These are phyloP conservation scores for Tremella mesenterica DNA, from an alignment of 768 basidiomycete species.

Conservation along the genomic window DNA sequence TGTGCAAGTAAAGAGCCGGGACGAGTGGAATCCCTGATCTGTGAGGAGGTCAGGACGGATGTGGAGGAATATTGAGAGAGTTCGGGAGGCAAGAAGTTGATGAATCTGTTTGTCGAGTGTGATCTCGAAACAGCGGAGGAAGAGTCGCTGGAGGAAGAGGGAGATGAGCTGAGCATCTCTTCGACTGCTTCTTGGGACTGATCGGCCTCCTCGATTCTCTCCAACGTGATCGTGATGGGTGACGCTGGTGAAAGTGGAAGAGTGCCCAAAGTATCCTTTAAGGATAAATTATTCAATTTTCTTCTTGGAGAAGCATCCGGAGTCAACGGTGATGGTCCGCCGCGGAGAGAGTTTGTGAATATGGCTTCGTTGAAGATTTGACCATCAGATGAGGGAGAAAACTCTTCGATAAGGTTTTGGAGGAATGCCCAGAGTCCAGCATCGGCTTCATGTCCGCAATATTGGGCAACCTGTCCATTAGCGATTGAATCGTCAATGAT, in stretches of 20 bases:
- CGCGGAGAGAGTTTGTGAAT: conserved; percentile 11
- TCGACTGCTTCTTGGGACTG: conserved; percentile 6
- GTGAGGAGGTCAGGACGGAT: background rate
- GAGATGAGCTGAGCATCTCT: background rate
- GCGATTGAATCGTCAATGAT: background rate
- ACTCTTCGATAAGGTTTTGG: conserved; percentile 26
- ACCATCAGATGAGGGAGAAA: conserved; percentile 12
- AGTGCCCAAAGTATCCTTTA: background rate
- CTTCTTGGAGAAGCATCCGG: conserved; percentile 10
- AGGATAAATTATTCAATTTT: background rate
- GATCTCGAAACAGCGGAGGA: no score
- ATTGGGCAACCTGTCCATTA: conserved; percentile 11
- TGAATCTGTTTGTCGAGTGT: no score
- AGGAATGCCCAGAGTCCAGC: conserved; percentile 31
- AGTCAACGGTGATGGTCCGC: conserved; percentile 7
- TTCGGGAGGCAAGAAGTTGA: background rate
- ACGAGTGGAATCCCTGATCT: background rate
- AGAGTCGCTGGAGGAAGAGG: background rate
- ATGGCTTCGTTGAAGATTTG: conserved; percentile 22
- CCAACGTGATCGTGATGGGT: conserved; percentile 20
- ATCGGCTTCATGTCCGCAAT: conserved; percentile 29
- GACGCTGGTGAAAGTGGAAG: background rate
- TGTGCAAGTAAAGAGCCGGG: background rate
- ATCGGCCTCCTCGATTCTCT: conserved; percentile 11
- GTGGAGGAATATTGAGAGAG: no score